Evolutionary conservation across 306 rosid species (phyloP).

Genomic region (cucumber (Cucumis sativus)): Cucumber_9930_V3 NC_026658.2:17393501-17394000

Average conservation of each 20-base stretch:
- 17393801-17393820: neutral
- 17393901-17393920: conserved; percentile 39
- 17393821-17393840: neutral
- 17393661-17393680: neutral
- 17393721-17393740: neutral
- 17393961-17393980: neutral
- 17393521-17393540: neutral
- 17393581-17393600: neutral
- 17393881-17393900: conserved; percentile 64
- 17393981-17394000: neutral
- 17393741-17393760: neutral
- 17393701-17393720: neutral
- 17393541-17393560: neutral
- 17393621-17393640: neutral
- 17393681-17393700: neutral
- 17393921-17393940: conserved; percentile 78
- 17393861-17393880: neutral
- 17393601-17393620: neutral
- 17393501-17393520: neutral
- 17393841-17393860: neutral
- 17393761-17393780: neutral
- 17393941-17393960: conserved; percentile 62
- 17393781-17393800: neutral
- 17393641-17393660: neutral
- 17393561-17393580: neutral